phyloP scores from a whole-genome alignment of 148 eudicot species.

The Bassia scoparia region DNA sequence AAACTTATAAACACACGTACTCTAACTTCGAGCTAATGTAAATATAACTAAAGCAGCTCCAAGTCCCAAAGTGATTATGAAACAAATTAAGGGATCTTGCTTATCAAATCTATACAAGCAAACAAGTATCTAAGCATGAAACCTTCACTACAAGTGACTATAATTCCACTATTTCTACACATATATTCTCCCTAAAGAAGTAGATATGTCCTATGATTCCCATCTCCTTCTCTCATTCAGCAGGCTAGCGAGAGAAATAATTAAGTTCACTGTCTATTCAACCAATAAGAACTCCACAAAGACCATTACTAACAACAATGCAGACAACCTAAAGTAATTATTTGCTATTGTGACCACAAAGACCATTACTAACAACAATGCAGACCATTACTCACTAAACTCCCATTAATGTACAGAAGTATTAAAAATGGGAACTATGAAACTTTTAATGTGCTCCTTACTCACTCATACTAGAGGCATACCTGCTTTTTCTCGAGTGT shows the following conservation, averaged over 20 bases:
- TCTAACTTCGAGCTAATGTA: neutral
- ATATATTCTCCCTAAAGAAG: neutral
- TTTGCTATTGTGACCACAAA: neutral
- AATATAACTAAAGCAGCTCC: neutral
- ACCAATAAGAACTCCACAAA: neutral
- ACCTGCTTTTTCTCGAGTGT: slow-evolving; percentile 87
- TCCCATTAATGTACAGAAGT: neutral
- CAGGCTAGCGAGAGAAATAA: neutral
- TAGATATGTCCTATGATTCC: neutral
- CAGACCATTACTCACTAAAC: neutral
- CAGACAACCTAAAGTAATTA: neutral
- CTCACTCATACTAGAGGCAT: neutral
- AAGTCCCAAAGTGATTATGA: neutral
- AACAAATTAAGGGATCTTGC: neutral
- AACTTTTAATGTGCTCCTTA: neutral
- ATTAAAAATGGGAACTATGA: neutral
- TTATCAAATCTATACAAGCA: neutral
- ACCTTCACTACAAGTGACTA: neutral
- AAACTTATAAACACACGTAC: neutral
- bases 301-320: neutral
- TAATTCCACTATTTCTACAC: neutral
- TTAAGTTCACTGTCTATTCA: neutral
- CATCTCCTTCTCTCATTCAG: neutral
- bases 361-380: neutral
- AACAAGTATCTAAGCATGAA: neutral